Percentiles rank a stretch among this genome's conserved stretches.
phyloP scores from a whole-genome alignment of 2,329 filamentous ascomycete species.

The Trichoderma harzianum region DNA sequence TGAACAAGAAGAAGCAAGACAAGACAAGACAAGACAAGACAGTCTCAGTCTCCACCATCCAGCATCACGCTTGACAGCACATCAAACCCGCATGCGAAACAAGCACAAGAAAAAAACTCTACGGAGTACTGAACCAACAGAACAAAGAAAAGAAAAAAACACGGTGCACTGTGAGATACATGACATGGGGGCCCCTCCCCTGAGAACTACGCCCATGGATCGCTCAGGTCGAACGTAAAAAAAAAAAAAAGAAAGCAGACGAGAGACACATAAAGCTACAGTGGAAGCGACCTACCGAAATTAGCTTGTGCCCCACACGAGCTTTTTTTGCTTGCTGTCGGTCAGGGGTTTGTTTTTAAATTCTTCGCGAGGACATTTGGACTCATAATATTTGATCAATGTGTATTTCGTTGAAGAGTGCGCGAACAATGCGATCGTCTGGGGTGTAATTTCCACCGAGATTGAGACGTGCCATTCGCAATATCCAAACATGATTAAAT shows the following conservation, averaged over 20 bases:
- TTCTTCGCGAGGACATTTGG: not conserved
- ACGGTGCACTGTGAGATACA: constrained; percentile 15
- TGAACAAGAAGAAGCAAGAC: not conserved
- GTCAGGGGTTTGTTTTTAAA: not conserved
- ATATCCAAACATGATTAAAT: not conserved
- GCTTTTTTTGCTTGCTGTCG: not conserved
- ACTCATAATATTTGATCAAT: not conserved
- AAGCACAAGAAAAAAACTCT: not conserved
- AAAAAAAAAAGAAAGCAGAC: not conserved
- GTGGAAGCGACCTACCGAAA: constrained; percentile 8
- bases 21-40: not conserved
- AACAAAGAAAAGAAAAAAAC: not conserved
- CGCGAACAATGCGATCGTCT: not conserved
- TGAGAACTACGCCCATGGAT: constrained; percentile 13
- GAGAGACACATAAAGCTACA: not conserved
- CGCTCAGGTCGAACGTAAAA: not conserved
- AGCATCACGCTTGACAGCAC: not conserved
- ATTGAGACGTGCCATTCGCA: not conserved
- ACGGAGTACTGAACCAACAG: not conserved
- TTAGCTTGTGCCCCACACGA: not conserved
- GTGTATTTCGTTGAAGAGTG: not conserved
- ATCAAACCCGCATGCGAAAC: not conserved
- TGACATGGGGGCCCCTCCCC: not conserved
- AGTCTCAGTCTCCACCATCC: not conserved
- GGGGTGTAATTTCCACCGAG: not conserved